Base-by-base conservation (phyloP, 2,329 filamentous ascomycete genomes). In the Fonsecaea erecta region DNA sequence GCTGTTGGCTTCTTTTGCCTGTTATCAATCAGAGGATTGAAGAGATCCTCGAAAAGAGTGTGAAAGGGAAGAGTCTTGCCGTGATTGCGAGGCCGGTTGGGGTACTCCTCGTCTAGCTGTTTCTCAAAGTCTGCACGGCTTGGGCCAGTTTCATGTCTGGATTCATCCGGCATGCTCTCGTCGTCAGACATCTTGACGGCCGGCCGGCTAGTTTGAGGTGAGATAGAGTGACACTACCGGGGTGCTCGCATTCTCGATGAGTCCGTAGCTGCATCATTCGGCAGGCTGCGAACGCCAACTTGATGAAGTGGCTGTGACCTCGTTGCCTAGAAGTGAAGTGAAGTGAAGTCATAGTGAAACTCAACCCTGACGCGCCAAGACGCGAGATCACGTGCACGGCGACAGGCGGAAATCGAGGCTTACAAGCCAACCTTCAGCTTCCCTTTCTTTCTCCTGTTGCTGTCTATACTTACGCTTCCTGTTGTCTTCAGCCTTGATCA, bases 61-160 rank as follows among this genome's bases (percentile, higher is more conserved):
- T 92, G 90, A 74, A 99, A 99, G 4, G 87, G 86, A 9, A 96
- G 81, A 0, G 94, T 97, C 67, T 86, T 87, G 43, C 87, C 87
- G 71, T 90, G 86, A 71, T 98, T 99, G 68, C 82, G 86, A 2
- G 95, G 95, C 2, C 93, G 87, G 73, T 92, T 88, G 2, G 93
- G 92, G 74, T 91, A 96, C 75, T 85, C 85, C 59, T 81, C 78
- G 68, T 85, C 78, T 21, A 86, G 76, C 61, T 83, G 80, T 68
- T 80, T 76, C 65, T 81, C 76, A 11, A 60, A 51, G 28, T 63
- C 63, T 8, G 62, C 65, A 43, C 53, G 62, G 52, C 37, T 60
- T 18, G 24, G 43, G 53, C 26, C 43, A 46, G 35, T 37, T 55
- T 46, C 46, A 61, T 55, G 46, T 18, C 43, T 30, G 37, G 58